Evolutionary conservation across 441 rosid genomes (phyloP), one percentile per base, ranked within the genome.

Genomic region (Sinapis alba): DNA sequence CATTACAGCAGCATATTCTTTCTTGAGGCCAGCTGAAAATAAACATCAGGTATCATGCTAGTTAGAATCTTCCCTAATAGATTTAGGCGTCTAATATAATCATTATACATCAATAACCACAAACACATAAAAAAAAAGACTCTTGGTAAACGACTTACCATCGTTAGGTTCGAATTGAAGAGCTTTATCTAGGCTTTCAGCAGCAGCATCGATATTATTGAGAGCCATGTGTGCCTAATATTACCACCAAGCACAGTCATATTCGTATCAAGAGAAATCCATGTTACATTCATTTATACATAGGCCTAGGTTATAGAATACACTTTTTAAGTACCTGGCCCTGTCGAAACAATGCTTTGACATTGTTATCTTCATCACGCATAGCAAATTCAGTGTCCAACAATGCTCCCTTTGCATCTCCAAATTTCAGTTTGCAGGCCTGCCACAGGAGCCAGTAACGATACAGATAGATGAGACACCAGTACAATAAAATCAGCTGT

Each of bases 281-380:
- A 12, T 8, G 57, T 5, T 27, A 41, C 18, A 57, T 11, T 13
- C 18, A 57, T 11, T 13, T 23, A 21, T 24, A 26, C 12, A 21
- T 18, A 13, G 12, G 23, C 28, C 23, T 62, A 69, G 16, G 19
- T 60, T 72, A 21, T 61, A 34, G 65, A 78, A 51, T 58, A 53
- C 38, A 30, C 62, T 26, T 64, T 84, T 59, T 27, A 60, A 28
- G 66, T 78, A 92, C 99, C 97, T 93, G 98, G 73, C 99, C 99
- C 81, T 88, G 98, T 23, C 98, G 97, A 84, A 93, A 93, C 77
- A 93, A 81, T 71, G 99, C 98, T 86, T 95, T 91, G 58, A 83
- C 96, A 80, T 88, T 91, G 83, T 89, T 80, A 50, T 92, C 95
- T 59, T 90, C 94, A 56, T 93, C 97, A 30, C 98, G 92, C 81